Conservation (phyloP, 352 stramenopile species). For the Globisporangium middletonii region DNA sequence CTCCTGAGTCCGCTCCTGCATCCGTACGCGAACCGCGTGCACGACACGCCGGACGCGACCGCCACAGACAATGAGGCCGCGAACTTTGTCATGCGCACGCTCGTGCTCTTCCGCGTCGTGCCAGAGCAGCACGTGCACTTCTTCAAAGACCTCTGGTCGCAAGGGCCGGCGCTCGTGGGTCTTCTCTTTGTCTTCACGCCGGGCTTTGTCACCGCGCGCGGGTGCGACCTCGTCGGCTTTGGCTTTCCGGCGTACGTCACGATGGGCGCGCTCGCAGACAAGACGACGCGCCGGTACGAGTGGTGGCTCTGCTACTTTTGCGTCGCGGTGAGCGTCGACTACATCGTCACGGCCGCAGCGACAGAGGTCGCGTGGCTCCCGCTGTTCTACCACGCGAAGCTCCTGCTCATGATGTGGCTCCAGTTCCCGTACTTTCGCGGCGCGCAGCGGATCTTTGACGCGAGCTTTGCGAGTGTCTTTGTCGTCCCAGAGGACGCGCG, state of each 20-base stretch:
- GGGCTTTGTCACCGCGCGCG: slow-evolving; percentile 72
- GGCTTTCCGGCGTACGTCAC: slow-evolving; percentile 80
- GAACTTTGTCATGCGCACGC: slow-evolving; percentile 62
- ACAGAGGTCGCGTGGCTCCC: slow-evolving; percentile 69
- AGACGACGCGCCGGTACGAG: slow-evolving; percentile 73
- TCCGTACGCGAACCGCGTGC: slow-evolving; percentile 65
- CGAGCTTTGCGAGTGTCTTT: slow-evolving; percentile 68
- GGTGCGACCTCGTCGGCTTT: slow-evolving; percentile 68
- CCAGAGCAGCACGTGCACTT: slow-evolving; percentile 62
- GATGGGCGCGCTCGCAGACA: slow-evolving; percentile 72
- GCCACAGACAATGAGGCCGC: slow-evolving; percentile 31
- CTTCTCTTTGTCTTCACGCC: slow-evolving; percentile 85
- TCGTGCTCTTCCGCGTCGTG: slow-evolving; percentile 61
- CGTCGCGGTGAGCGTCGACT: slow-evolving; percentile 63
- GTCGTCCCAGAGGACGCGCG: slow-evolving; percentile 32
- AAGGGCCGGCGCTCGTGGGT: slow-evolving; percentile 66
- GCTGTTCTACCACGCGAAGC: slow-evolving; percentile 83
- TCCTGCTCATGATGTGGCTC: slow-evolving; percentile 83
- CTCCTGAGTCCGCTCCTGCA: slow-evolving; percentile 60
- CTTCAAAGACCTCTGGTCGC: slow-evolving; percentile 70
- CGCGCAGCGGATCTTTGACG: slow-evolving; percentile 77
- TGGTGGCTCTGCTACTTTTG: slow-evolving; percentile 86
- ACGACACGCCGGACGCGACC: slow-evolving; percentile 23
- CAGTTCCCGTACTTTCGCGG: slow-evolving; percentile 90
- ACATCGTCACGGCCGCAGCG: slow-evolving; percentile 51